Evolutionary conservation across 2,329 filamentous ascomycete genomes (phyloP), one percentile per base, ranked within the genome.

Genomic region (Exophiala sp.): DNA sequence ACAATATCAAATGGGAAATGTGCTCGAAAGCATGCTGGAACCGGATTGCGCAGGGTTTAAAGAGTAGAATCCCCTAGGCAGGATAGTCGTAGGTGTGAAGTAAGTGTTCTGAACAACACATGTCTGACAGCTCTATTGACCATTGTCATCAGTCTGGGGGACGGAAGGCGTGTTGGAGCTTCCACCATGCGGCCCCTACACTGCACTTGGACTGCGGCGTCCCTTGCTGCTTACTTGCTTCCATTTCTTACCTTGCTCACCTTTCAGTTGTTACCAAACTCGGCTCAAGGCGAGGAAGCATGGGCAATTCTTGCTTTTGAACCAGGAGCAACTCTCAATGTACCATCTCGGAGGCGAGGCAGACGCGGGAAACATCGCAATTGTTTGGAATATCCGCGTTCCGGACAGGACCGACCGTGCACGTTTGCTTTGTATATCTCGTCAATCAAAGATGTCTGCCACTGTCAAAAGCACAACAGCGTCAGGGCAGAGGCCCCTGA

Each of bases 91-190:
- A 43, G 41, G n/a, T 30, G 3, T 18, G 41, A 32, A 16, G 24
- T 6, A 10, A 32, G 29, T 32, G 29, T 32, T 24, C 38, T 24
- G 38, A 23, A 13, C 19, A 27, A 37, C 42, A 45, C 42, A 34
- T 45, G 29, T 37, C 42, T 45, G 42, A 37, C 42, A 45, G 27
- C 34, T 37, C 11, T 16, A 37, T 18, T 13, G n/a, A n/a, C n/a
- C n/a, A n/a, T 37, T 10, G 13, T 14, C 10, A n/a, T 22, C 30
- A 35, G 14, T 13, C 16, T 19, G 30, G 16, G 16, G 29, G 24
- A 7, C 6, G 42, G 42, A 45, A 45, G 30, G 42, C n/a, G 27
- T 14, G 42, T 37, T 37, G 16, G 24, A 23, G 29, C 42, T 11
- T 45, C 18, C 37, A 29, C 22, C 42, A 45, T 24, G 29, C 18